phyloP scores from a whole-genome alignment of 345 rosid genomes.

The Camelina laxa region DNA sequence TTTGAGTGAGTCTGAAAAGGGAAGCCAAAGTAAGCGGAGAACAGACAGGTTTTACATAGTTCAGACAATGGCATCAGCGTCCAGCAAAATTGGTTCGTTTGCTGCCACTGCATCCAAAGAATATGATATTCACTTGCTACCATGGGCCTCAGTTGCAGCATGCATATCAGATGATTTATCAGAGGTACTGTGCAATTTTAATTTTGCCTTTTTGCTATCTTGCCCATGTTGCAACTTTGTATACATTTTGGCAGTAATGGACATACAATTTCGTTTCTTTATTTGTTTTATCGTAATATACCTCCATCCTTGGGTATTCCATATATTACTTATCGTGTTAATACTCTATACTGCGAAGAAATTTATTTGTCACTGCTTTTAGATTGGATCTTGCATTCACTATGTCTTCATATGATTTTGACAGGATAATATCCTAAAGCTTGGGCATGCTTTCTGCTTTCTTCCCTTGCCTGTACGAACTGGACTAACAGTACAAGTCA shows the following conservation, averaged over 20 bases:
- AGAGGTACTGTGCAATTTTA: conserved; percentile 52
- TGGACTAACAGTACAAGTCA: conserved; percentile 83
- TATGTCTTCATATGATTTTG: conserved; percentile 42
- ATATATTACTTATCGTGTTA: conserved; percentile 15
- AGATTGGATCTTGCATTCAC: conserved; percentile 27
- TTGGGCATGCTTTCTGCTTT: conserved; percentile 91
- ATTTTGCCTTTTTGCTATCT: conserved; percentile 19
- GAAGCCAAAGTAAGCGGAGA: conserved; percentile 55
- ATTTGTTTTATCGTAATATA: conserved; percentile 1
- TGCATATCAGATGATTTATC: conserved; percentile 70
- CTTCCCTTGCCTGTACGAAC: conserved; percentile 95
- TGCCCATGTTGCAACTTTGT: conserved; percentile 13
- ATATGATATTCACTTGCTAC: conserved; percentile 86
- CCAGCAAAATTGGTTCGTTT: conserved; percentile 76
- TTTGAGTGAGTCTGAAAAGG: conserved; percentile 60
- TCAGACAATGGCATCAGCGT: conserved; percentile 81
- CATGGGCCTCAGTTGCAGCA: conserved; percentile 97
- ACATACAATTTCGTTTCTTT: background rate
- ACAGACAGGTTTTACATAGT: conserved; percentile 70
- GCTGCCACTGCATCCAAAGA: conserved; percentile 88
- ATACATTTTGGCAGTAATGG: conserved; percentile 24
- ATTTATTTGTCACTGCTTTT: conserved; percentile 29
- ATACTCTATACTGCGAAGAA: background rate
- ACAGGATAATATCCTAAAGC: conserved; percentile 69
- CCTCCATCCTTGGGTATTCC: background rate